phyloP scores from a whole-genome alignment of 2,329 filamentous ascomycete species.

The Neonectria ditissima region DNA sequence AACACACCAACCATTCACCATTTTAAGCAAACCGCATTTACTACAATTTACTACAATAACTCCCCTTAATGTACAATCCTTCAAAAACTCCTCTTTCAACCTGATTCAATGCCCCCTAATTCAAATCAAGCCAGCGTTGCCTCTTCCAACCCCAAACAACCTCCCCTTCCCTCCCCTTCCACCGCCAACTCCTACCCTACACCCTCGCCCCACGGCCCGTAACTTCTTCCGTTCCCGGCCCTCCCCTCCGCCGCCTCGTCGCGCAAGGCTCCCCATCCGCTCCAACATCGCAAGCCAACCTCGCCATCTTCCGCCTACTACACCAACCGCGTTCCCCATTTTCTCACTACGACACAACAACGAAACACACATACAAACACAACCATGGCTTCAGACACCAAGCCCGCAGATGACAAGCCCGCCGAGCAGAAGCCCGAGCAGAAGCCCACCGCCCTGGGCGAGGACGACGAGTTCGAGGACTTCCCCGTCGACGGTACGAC shows the following conservation, averaged over 20 bases:
- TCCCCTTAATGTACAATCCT: no score
- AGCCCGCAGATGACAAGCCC: conserved; percentile 43
- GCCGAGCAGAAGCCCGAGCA: conserved; percentile 43
- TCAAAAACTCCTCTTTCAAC: neutral
- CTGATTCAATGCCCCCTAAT: neutral
- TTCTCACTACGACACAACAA: neutral
- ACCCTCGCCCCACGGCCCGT: conserved; percentile 24
- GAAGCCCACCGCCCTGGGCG: conserved; percentile 77
- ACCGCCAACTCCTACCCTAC: conserved; percentile 15
- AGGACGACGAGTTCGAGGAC: conserved; percentile 99
- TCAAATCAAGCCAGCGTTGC: neutral
- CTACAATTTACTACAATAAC: no score
- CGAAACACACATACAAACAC: neutral
- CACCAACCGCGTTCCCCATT: neutral
- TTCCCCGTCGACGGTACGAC: conserved; percentile 91
- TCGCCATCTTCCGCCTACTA: neutral
- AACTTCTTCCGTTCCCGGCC: conserved; percentile 27
- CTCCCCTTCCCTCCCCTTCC: conserved; percentile 1
- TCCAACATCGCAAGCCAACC: conserved; percentile 13
- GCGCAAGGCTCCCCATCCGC: conserved; percentile 29
- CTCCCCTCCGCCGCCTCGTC: conserved; percentile 27
- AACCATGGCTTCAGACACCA: conserved; percentile 43
- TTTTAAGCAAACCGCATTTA: neutral
- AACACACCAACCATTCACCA: neutral
- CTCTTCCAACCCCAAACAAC: neutral